Conservation (phyloP, 176 grass and related monocot species). For the Microstegium vimineum region DNA sequence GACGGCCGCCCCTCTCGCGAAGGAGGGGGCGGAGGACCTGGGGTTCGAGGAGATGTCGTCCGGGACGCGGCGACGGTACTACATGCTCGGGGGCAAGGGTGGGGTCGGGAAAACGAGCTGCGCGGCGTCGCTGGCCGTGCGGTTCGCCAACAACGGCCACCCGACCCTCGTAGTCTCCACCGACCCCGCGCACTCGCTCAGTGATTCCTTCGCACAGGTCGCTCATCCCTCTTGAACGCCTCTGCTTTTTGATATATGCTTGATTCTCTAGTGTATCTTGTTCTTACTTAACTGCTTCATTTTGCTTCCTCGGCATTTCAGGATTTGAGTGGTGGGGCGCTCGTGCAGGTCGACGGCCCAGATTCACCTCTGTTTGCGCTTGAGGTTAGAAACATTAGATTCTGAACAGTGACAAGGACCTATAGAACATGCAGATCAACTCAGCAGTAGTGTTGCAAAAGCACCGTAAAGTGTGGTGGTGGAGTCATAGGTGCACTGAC, state of each 20-base stretch:
- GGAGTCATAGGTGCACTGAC: too few species aligned
- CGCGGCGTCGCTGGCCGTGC: slow-evolving; percentile 72
- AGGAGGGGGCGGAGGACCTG: slow-evolving; percentile 34
- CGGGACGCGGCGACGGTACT: slow-evolving; percentile 55
- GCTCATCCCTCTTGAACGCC: not conserved
- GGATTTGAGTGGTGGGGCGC: slow-evolving; percentile 82
- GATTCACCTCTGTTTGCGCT: slow-evolving; percentile 76
- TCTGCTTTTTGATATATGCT: not conserved
- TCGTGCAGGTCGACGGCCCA: slow-evolving; percentile 70
- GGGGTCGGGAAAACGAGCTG: slow-evolving; percentile 91
- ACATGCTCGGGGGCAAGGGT: slow-evolving; percentile 92
- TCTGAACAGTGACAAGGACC: not conserved
- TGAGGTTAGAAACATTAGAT: slow-evolving; percentile 54
- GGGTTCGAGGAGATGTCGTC: slow-evolving; percentile 75
- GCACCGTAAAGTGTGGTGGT: not conserved
- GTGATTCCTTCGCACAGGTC: slow-evolving; percentile 84
- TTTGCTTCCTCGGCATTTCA: slow-evolving; percentile 11
- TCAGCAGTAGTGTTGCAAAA: not conserved
- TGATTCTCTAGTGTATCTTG: not conserved
- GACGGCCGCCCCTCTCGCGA: slow-evolving; percentile 26
- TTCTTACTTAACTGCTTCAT: not conserved
- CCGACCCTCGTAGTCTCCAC: slow-evolving; percentile 87
- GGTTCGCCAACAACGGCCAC: slow-evolving; percentile 85
- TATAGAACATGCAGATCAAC: not conserved
- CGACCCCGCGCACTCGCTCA: slow-evolving; percentile 86